These are phyloP conservation scores for Sporobolomyces pararoseus DNA, from an alignment of 768 basidiomycete species.

Conservation along the genomic window DNA sequence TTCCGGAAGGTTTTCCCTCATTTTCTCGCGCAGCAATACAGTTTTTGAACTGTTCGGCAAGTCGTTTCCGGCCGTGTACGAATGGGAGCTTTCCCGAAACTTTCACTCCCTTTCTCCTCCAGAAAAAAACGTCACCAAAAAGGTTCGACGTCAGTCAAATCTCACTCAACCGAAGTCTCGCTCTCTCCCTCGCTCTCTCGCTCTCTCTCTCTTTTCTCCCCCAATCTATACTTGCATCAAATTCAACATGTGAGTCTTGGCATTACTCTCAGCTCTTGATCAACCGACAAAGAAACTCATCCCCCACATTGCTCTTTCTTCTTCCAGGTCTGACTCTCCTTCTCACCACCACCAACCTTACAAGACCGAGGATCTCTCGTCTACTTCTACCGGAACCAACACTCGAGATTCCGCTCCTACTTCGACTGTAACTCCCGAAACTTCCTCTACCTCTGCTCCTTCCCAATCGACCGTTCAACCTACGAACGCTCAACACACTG, in stretches of 20 bases:
- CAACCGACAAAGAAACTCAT: neutral
- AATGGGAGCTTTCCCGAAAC: too few relatives aligned
- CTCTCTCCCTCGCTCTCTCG: neutral
- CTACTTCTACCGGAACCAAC: neutral
- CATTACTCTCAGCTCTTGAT: neutral
- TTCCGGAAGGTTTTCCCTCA: too few relatives aligned
- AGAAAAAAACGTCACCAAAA: neutral
- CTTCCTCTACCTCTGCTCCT: slow-evolving; percentile 12
- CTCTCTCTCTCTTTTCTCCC: neutral
- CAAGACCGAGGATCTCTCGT: slow-evolving; percentile 5
- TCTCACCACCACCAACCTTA: slow-evolving; percentile 13
- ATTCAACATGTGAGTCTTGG: neutral
- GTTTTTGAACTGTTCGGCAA: too few relatives aligned
- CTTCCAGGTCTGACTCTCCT: neutral
- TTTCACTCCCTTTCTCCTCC: too few relatives aligned
- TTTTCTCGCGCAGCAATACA: too few relatives aligned
- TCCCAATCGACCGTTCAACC: slow-evolving; percentile 17
- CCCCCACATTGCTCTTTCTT: neutral
- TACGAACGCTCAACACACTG: neutral
- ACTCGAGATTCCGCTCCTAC: neutral
- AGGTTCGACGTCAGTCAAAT: neutral
- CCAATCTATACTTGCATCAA: neutral
- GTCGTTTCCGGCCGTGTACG: too few relatives aligned
- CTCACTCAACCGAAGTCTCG: neutral
- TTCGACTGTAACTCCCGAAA: slow-evolving; percentile 16